Evolutionary conservation across 2,329 filamentous ascomycete species (phyloP), one percentile per base, ranked within the genome.

Genomic region (Epichloe sp.): DNA sequence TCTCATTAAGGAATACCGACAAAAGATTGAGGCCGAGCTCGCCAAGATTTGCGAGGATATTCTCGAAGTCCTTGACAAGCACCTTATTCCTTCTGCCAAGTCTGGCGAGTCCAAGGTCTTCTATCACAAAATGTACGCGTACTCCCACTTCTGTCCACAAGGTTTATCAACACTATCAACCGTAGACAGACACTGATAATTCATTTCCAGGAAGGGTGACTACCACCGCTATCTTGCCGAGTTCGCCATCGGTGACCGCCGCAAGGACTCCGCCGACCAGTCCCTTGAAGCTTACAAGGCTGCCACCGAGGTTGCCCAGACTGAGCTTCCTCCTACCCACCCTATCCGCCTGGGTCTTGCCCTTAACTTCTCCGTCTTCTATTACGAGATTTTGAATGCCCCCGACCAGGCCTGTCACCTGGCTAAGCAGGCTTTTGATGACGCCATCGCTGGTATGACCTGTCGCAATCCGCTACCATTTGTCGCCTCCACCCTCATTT

Each of bases 381-480:
- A 97, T 85, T 98, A 98, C 73, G 93, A 98, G 83, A 98, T 97
- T 70, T 80, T 97, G 66, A 98, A 97, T 80, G 89, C 91, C 43
- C 91, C 91, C 58, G 93, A 97, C 71, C 91, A 94, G 77, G 91
- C 90, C 68, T 96, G 91, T 84, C 90, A 95, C 72, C 83, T 96
- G 62, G 91, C 91, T 73, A 97, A 97, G 83, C 91, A 97, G 79
- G 91, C 93, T 47, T 97, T 97, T 66, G 91, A 97, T 69, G 91
- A 97, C 73, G 91, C 91, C 60, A 96, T 96, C 80, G 90, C 90
- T 64, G 75, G 75, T 78, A 63, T 57, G 67, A 60, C n/a, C 11
- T 5, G 26, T 42, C 15, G 26, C 19, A 11, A 42, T 31, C 5
- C 21, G 17, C 19, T n/a, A 21, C 23, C 19, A 17, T 40, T 15